Percentiles rank a stretch among this genome's conserved stretches.
These are phyloP conservation scores for Anthracocystis walkeri DNA, from an alignment of 1,284 basidiomycete genomes.

Conservation along the genomic window DNA sequence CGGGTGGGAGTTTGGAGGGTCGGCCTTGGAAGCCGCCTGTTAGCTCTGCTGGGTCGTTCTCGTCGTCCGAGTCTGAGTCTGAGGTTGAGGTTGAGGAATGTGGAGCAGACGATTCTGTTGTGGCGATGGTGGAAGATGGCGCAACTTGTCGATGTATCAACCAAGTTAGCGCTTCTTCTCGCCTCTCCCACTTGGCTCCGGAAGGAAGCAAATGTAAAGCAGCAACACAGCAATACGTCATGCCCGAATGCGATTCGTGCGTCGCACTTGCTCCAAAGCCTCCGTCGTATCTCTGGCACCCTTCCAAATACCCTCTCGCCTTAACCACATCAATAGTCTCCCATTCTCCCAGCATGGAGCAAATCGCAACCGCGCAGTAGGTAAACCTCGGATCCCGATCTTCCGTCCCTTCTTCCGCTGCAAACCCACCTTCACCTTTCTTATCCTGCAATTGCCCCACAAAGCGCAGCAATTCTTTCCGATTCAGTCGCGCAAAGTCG, in stretches of 20 bases:
- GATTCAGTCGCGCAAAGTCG: slow-evolving; percentile 53
- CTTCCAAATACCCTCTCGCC: slow-evolving; percentile 76
- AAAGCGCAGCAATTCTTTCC: slow-evolving; percentile 25
- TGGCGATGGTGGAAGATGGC: not conserved
- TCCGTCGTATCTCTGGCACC: slow-evolving; percentile 85
- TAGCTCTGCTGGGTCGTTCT: slow-evolving; percentile 7
- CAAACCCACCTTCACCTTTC: slow-evolving; percentile 58
- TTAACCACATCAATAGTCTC: slow-evolving; percentile 76
- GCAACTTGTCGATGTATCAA: slow-evolving; percentile 37
- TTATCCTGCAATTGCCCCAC: slow-evolving; percentile 46
- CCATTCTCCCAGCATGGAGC: slow-evolving; percentile 82
- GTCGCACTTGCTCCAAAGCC: slow-evolving; percentile 86
- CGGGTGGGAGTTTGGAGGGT: slow-evolving; percentile 49
- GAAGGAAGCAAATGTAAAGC: slow-evolving; percentile 75
- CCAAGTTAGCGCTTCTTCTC: slow-evolving; percentile 19
- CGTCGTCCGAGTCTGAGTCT: slow-evolving; percentile 22
- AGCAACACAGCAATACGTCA: slow-evolving; percentile 90
- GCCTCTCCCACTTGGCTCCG: slow-evolving; percentile 7
- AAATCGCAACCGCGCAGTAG: slow-evolving; percentile 88
- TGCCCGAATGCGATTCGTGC: slow-evolving; percentile 91
- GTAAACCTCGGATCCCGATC: slow-evolving; percentile 84
- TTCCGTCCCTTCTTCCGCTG: slow-evolving; percentile 71
- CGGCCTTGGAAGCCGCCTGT: slow-evolving; percentile 58
- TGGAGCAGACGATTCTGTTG: not conserved
- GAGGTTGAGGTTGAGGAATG: not conserved